Base-by-base conservation (phyloP, 306 rosid species). In the Medicago ruthenica region DNA sequence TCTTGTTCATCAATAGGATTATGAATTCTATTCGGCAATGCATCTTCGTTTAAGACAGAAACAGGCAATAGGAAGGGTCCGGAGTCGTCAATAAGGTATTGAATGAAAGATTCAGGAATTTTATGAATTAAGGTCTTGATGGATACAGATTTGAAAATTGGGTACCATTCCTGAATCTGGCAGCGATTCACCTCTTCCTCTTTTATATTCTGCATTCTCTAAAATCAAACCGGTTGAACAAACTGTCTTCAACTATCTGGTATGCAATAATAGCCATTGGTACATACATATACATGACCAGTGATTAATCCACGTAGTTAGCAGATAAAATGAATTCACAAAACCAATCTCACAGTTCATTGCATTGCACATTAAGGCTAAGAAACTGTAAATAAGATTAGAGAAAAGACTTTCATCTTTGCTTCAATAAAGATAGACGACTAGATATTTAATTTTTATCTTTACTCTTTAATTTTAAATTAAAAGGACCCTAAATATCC, bases 101-200 rank as follows among this genome's bases (percentile, higher is more conserved):
- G 42, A 61, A 61, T 15, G 67, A 61, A 61, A 61, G 67, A 15
- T 61, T 61, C 67, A 8, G 42, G 67, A 61, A 61, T 42, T 14
- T 61, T 42, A 61, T 31, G 42, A 31, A 61, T 31, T 7, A 31
- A 2, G 12, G 67, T 31, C 12, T 61, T 61, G 40, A 59, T 24
- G 13, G 67, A 61, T 31, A 61, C 67, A 7, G 13, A 31, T 61
- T 61, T 61, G 21, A 61, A 61, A 7, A 7, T 61, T 4, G 67
- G 67, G 15, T 31, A 31, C 67, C 42, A 31, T 61, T 31, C 12
- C 42, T 61, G 65, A 13, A 61, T 61, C 42, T 31, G 67, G 12
- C 67, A 61, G 8, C 42, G 42, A n/a, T 61, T 61, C 40, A 61
- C 67, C 11, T 61, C 67, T 31, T 61, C 67, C 42, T 61, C 67